Conservation (phyloP, 2,329 filamentous ascomycete species). For the Cladophialophora psammophila region DNA sequence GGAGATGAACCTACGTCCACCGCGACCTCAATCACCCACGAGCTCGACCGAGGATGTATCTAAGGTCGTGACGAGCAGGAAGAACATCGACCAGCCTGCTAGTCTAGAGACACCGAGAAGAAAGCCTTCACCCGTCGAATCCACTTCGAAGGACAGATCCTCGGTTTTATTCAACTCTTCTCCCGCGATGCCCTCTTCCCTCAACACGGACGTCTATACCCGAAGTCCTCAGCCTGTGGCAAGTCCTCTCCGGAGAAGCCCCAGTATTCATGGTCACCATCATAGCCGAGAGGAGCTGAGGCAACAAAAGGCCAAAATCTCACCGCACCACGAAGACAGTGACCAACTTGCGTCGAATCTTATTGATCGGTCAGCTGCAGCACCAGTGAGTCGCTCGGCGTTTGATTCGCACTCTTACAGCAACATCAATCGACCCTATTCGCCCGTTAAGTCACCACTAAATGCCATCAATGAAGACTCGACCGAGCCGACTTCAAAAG, state of each 20-base stretch:
- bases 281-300: slow-evolving; percentile 39
- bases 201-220: slow-evolving; percentile 11
- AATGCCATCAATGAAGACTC: slow-evolving; percentile 59
- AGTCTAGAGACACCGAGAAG: slow-evolving; percentile 32
- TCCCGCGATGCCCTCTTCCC: slow-evolving; percentile 43
- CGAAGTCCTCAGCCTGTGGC: slow-evolving; percentile 24
- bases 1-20: slow-evolving; percentile 30
- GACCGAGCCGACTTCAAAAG: slow-evolving; percentile 5
- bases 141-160: slow-evolving; percentile 55
- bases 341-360: slow-evolving; percentile 36
- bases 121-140: slow-evolving; percentile 49
- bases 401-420: slow-evolving; percentile 41
- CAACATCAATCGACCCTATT: slow-evolving; percentile 39
- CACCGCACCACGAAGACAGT: slow-evolving; percentile 12
- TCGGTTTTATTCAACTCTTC: slow-evolving; percentile 57
- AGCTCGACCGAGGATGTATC: slow-evolving; percentile 40
- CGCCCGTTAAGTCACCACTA: slow-evolving; percentile 52
- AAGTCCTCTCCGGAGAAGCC: slow-evolving; percentile 39
- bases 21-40: slow-evolving; percentile 39
- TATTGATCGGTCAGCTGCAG: slow-evolving; percentile 29
- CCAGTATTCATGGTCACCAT: slow-evolving; percentile 50
- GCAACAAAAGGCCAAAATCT: slow-evolving; percentile 17
- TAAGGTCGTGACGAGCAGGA: slow-evolving; percentile 11
- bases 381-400: slow-evolving; percentile 46
- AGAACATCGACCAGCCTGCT: slow-evolving; percentile 9